These are phyloP conservation scores for Aspergillus biplanus DNA, from an alignment of 495 filamentous ascomycete genomes.

Conservation along the genomic window DNA sequence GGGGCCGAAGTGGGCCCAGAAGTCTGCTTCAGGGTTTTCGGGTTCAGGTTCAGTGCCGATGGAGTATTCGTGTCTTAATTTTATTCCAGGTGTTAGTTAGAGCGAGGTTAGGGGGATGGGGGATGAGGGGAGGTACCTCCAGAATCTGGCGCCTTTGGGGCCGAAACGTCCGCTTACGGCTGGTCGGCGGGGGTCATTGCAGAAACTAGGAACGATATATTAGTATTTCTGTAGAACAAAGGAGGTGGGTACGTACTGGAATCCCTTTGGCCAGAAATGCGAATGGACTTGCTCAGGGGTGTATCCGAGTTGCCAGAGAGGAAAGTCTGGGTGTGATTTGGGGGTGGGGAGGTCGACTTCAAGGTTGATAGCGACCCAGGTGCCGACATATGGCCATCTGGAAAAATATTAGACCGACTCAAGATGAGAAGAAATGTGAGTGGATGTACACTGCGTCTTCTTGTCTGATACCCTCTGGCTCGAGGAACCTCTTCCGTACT, in stretches of 20 bases:
- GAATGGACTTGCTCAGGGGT: slow-evolving; percentile 45
- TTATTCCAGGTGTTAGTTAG: neutral
- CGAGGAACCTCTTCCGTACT: slow-evolving; percentile 47
- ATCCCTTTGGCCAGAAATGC: slow-evolving; percentile 46
- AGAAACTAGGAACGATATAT: neutral
- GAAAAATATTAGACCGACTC: neutral
- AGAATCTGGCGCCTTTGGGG: slow-evolving; percentile 7
- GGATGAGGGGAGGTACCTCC: neutral
- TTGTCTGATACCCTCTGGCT: slow-evolving; percentile 35
- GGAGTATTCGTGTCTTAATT: slow-evolving; percentile 3
- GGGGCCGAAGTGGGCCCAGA: slow-evolving; percentile 1
- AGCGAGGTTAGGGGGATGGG: neutral
- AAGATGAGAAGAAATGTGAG: neutral
- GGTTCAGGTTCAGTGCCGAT: neutral
- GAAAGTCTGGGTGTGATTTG: slow-evolving; percentile 47
- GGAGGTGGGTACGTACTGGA: slow-evolving; percentile 21
- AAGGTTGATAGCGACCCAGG: slow-evolving; percentile 50
- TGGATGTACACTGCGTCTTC: slow-evolving; percentile 16
- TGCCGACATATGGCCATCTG: slow-evolving; percentile 35
- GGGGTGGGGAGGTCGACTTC: slow-evolving; percentile 43
- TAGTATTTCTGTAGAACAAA: neutral
- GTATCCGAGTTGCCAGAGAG: slow-evolving; percentile 46
- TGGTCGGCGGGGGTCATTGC: neutral
- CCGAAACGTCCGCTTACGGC: slow-evolving; percentile 9
- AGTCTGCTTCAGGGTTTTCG: neutral